Evolutionary conservation across 208 protist species (phyloP).

Genomic region (Leptomonas pyrrhocoris): DNA sequence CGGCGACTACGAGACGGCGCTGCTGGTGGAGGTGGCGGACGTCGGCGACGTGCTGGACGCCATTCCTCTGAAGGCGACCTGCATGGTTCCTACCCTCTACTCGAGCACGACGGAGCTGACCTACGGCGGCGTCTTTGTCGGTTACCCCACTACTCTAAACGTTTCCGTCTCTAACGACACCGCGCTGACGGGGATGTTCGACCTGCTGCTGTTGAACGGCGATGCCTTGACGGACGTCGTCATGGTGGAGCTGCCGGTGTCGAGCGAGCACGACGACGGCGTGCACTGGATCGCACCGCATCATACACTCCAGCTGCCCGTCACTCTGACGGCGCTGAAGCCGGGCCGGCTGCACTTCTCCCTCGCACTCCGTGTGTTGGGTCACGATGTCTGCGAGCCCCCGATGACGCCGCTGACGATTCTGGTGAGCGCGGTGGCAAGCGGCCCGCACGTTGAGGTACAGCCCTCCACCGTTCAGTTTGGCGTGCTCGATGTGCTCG

Average conservation of each 20-base stretch:
- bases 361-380: constrained; percentile 79
- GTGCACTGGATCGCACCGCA: constrained; percentile 42
- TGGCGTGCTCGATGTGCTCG: constrained; percentile 71
- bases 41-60: constrained; percentile 89
- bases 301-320: constrained; percentile 56
- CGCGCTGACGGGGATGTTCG: constrained; percentile 92
- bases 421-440: constrained; percentile 68
- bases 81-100: constrained; percentile 86
- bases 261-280: constrained; percentile 30
- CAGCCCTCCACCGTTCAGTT: constrained; percentile 66
- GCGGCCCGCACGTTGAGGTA: constrained; percentile 79
- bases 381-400: constrained; percentile 35
- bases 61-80: constrained; percentile 85
- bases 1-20: constrained; percentile 73
- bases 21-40: constrained; percentile 94
- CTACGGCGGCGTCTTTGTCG: constrained; percentile 93
- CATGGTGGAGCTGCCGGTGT: constrained; percentile 28
- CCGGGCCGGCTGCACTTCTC: constrained; percentile 86
- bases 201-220: constrained; percentile 76
- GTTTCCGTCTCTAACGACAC: constrained; percentile 93
- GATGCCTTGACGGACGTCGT: constrained; percentile 37
- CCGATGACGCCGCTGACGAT: constrained; percentile 45
- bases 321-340: constrained; percentile 76
- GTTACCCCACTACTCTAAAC: constrained; percentile 83
- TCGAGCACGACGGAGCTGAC: constrained; percentile 67